A percentile compares a stretch with the other conserved stretches of the same genome.
phyloP scores from a whole-genome alignment of 2,329 filamentous ascomycete genomes.

The Tolypocladium pustulatum region DNA sequence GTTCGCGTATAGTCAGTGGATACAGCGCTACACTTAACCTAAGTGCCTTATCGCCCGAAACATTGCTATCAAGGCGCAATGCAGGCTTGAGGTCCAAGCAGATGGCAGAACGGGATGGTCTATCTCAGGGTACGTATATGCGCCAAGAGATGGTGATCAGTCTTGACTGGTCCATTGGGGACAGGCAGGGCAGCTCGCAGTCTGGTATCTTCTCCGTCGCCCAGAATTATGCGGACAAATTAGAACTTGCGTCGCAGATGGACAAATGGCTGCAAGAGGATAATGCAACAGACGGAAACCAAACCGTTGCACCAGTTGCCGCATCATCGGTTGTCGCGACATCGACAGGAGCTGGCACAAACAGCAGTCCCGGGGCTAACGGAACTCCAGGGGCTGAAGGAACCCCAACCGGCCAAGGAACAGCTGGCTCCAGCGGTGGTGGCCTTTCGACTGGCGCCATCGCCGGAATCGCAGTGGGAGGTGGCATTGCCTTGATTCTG shows the following conservation, averaged over 20 bases:
- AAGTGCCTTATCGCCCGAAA: not conserved
- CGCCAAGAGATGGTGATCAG: conserved; percentile 1
- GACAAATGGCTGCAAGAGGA: not conserved
- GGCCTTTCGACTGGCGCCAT: conserved; percentile 31
- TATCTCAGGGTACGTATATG: not conserved
- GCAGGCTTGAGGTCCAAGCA: not conserved
- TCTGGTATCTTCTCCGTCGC: conserved; percentile 10
- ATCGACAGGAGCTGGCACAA: not conserved
- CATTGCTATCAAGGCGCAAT: not conserved
- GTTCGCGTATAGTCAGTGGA: not conserved
- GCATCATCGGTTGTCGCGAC: not conserved
- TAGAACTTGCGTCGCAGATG: not conserved
- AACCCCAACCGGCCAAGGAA: not conserved
- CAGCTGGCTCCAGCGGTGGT: conserved; percentile 4
- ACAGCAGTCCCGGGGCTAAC: not conserved
- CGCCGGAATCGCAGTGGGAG: conserved; percentile 35
- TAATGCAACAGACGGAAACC: not conserved
- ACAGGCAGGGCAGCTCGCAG: conserved; percentile 1
- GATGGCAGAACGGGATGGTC: not conserved
- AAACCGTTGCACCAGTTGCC: not conserved
- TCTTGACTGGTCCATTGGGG: conserved; percentile 5
- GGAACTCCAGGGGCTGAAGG: not conserved
- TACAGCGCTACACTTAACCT: not conserved
- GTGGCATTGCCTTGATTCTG: conserved; percentile 24
- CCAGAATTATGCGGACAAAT: not conserved